A percentile compares a stretch with the other conserved stretches of the same genome.
phyloP scores from a whole-genome alignment of 352 stramenopile species.

The Phytopythium delawarense region DNA sequence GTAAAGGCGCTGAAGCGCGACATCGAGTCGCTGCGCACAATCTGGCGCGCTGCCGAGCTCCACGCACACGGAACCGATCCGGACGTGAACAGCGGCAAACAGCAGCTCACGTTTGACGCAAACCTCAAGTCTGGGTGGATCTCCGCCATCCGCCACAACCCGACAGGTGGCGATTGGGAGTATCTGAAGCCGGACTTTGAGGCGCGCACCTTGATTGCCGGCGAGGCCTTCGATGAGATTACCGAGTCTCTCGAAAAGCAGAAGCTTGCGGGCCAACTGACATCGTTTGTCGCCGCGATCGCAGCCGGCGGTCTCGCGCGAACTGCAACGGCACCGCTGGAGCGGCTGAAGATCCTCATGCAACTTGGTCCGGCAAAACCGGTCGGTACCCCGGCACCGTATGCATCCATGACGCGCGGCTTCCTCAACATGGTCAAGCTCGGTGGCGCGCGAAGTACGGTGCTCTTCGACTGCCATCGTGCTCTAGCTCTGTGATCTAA shows the following conservation, averaged over 20 bases:
- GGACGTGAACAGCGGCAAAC: constrained; percentile 25
- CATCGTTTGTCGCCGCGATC: constrained; percentile 64
- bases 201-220: constrained; percentile 3
- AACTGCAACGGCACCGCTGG: constrained; percentile 64
- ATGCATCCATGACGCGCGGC: constrained; percentile 42
- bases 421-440: constrained; percentile 72
- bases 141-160: constrained; percentile 66
- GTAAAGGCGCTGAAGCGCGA: constrained; percentile 38
- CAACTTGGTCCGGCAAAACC: constrained; percentile 36
- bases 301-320: constrained; percentile 52
- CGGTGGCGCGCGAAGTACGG: constrained; percentile 40
- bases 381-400: constrained; percentile 17
- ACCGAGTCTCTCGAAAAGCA: constrained; percentile 16
- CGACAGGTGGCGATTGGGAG: constrained; percentile 56
- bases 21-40: constrained; percentile 44
- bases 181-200: constrained; percentile 34
- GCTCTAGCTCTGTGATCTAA: background rate
- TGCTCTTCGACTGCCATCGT: background rate
- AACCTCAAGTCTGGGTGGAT: constrained; percentile 75
- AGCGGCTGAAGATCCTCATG: constrained; percentile 83
- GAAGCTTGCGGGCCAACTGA: constrained; percentile 31
- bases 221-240: constrained; percentile 19
- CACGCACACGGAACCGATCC: constrained; percentile 32
- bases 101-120: constrained; percentile 57
- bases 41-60: constrained; percentile 70